Evolutionary conservation across 2,329 filamentous ascomycete species (phyloP), one percentile per base, ranked within the genome.

Genomic region (Talaromyces sp.): DNA sequence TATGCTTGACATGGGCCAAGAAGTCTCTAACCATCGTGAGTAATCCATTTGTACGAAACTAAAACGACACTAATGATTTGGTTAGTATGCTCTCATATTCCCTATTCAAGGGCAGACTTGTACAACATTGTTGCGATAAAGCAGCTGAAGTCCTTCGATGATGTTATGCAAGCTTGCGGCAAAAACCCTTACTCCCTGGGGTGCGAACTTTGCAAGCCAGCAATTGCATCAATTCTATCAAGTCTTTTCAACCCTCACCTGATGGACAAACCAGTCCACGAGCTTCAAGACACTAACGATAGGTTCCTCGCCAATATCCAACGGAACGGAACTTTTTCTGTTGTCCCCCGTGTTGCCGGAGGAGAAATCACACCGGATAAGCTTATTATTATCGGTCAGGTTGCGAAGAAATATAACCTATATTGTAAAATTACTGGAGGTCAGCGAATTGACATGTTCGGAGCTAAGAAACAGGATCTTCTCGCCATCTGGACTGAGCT

Each of bases 361-460:
- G 92, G 92, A 62, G 92, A 96, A 74, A 95, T 96, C 69, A 95
- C 90, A 0, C 87, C 92, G 0, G 89, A 95, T 55, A 92, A 90
- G 72, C 83, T 96, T 56, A 89, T 96, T 53, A 84, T 87, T 60
- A 92, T 96, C 62, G 92, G 91, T 0, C 85, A 87, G 59, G 90
- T 96, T 0, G 92, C 91, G 0, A 90, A 90, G 78, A 88, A 93
- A 71, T 96, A 91, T 70, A 83, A 84, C 38, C 79, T 96, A 7
- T 96, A 96, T 77, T 91, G 88, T 70, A 96, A 96, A 77, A 96
- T 96, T 71, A 96, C 92, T 0, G 92, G 92, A 59, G 92, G 90
- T 1, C 92, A 96, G 75, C 86, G 92, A 59, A 96, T 96, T 70
- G 92, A 96, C 74, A 85, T 96, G 87, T 96, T 96, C 69, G 92